phyloP scores from a whole-genome alignment of 2,329 filamentous ascomycete genomes.

The Xylaria hypoxylon region DNA sequence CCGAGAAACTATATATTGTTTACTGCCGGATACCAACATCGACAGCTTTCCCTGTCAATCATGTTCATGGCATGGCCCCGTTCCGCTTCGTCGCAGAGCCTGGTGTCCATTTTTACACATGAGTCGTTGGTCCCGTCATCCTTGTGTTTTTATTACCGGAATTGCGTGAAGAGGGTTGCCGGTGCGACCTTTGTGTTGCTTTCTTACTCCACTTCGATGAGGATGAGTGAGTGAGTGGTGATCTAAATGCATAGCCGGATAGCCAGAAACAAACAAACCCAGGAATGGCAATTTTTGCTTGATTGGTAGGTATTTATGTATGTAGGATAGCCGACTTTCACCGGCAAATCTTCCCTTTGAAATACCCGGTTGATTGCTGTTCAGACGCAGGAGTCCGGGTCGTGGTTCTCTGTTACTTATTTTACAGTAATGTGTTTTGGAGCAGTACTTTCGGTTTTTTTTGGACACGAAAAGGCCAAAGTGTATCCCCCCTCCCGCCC shows the following conservation, averaged over 20 bases:
- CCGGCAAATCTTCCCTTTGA: slow-evolving; percentile 25
- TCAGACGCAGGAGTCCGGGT: slow-evolving; percentile 12
- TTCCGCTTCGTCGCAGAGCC: neutral
- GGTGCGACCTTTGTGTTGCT: neutral
- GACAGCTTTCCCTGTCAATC: slow-evolving; percentile 2
- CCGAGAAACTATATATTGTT: slow-evolving; percentile 32
- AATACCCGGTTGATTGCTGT: slow-evolving; percentile 12
- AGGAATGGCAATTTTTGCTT: neutral
- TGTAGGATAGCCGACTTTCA: slow-evolving; percentile 12
- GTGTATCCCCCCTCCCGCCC: neutral
- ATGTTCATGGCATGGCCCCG: neutral
- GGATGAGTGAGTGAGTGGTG: no score
- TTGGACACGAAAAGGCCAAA: neutral
- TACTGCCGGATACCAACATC: slow-evolving; percentile 11
- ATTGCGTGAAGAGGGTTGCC: neutral
- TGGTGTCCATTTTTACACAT: neutral
- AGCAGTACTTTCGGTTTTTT: no score
- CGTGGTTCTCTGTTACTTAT: neutral
- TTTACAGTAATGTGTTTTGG: no score
- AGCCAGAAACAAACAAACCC: neutral
- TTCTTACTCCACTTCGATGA: neutral
- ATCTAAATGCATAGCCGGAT: neutral
- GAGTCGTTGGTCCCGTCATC: slow-evolving; percentile 11
- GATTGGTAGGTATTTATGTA: neutral
- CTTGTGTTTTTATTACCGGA: neutral